A percentile compares a stretch with the other conserved stretches of the same genome.
These are phyloP conservation scores for Zangia roseola DNA, from an alignment of 768 basidiomycete species.

Conservation along the genomic window DNA sequence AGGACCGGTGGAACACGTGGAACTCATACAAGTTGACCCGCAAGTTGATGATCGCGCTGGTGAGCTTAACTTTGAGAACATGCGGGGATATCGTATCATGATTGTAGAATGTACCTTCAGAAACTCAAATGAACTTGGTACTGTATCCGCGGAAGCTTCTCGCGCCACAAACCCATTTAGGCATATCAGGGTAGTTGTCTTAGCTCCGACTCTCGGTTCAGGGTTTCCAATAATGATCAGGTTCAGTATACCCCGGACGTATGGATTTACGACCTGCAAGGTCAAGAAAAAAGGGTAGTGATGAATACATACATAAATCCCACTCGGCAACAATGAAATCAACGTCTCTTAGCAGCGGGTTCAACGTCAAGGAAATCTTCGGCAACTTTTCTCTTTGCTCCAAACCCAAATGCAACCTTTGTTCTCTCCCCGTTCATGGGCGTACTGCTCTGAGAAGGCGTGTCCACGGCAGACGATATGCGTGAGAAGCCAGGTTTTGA, in stretches of 20 bases:
- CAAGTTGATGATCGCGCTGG: no score
- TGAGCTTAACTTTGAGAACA: no score
- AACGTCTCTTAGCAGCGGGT: constrained; percentile 61
- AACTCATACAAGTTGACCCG: no score
- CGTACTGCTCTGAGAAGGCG: constrained; percentile 50
- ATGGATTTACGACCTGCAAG: neutral
- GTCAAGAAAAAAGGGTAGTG: neutral
- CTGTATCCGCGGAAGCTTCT: no score
- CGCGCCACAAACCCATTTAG: no score
- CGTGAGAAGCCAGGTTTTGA: constrained; percentile 70
- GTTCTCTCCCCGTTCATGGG: constrained; percentile 64
- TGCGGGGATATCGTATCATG: no score
- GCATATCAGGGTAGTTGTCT: no score
- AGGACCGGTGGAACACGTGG: no score
- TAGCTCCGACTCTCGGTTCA: no score
- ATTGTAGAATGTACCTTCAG: no score
- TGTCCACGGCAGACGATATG: constrained; percentile 57
- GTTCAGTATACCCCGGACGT: neutral
- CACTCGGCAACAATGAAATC: constrained; percentile 7
- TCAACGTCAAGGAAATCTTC: constrained; percentile 61
- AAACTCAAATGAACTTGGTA: no score
- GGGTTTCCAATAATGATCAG: no score
- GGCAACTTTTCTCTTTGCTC: constrained; percentile 74
- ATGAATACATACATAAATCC: neutral
- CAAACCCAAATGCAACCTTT: constrained; percentile 77